phyloP scores from a whole-genome alignment of 495 filamentous ascomycete genomes.

The Neurospora sp. region DNA sequence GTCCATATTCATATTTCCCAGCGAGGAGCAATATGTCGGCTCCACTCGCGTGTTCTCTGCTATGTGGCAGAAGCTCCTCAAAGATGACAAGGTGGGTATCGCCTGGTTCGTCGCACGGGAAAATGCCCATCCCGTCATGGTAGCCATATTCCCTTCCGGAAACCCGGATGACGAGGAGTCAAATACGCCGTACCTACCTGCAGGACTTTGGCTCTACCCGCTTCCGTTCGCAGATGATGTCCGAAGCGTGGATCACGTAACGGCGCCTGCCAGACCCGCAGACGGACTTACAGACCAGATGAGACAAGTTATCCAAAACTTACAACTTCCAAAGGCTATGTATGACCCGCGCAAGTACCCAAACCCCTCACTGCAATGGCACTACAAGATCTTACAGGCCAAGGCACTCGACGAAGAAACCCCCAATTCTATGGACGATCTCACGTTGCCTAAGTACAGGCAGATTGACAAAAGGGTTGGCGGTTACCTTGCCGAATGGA shows the following conservation, averaged over 20 bases:
- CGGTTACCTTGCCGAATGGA: constrained; percentile 66
- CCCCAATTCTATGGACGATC: constrained; percentile 70
- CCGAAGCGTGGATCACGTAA: constrained; percentile 45
- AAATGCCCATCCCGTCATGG: constrained; percentile 67
- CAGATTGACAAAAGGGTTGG: constrained; percentile 80
- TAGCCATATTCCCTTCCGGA: constrained; percentile 67
- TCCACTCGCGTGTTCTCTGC: constrained; percentile 90
- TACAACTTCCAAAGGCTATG: constrained; percentile 77
- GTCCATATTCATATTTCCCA: constrained; percentile 88
- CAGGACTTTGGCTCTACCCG: constrained; percentile 81
- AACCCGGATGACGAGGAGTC: constrained; percentile 51
- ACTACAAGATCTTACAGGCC: constrained; percentile 89
- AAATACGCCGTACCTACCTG: constrained; percentile 60
- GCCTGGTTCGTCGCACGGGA: constrained; percentile 82
- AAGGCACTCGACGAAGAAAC: constrained; percentile 87
- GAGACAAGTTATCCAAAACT: constrained; percentile 68
- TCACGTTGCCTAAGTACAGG: constrained; percentile 70
- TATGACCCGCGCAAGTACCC: constrained; percentile 85
- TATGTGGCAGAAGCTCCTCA: constrained; percentile 75
- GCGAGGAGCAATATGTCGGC: constrained; percentile 79
- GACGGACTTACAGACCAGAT: constrained; percentile 69
- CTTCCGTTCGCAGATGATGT: constrained; percentile 90
- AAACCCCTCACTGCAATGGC: constrained; percentile 95
- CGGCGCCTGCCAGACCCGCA: constrained; percentile 46
- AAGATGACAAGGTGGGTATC: constrained; percentile 66